Conservation (phyloP, 768 basidiomycete genomes). For the Naematelia aurantialba region DNA sequence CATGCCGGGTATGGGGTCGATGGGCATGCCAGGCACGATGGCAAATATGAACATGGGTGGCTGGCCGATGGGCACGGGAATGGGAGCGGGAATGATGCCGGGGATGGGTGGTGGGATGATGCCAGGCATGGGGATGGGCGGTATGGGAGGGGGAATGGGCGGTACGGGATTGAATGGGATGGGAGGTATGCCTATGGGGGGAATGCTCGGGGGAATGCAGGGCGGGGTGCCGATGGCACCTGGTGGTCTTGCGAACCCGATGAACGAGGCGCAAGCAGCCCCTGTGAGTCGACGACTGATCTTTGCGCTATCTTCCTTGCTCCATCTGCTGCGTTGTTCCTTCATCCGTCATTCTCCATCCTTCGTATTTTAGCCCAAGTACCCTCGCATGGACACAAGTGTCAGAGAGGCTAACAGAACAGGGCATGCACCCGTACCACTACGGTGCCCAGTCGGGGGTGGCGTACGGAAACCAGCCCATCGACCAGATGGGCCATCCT, state of each 20-base stretch:
- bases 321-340: not conserved
- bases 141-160: slow-evolving; percentile 14
- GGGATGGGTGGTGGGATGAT: slow-evolving; percentile 10
- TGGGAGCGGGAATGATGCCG: slow-evolving; percentile 11
- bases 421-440: slow-evolving; percentile 47
- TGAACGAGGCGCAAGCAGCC: slow-evolving; percentile 39
- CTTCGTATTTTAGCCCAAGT: not conserved
- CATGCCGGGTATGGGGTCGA: slow-evolving; percentile 27
- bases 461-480: slow-evolving; percentile 36
- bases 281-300: slow-evolving; percentile 27
- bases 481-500: slow-evolving; percentile 40
- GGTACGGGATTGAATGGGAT: slow-evolving; percentile 19
- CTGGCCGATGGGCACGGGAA: slow-evolving; percentile 10
- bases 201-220: slow-evolving; percentile 14
- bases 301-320: not conserved
- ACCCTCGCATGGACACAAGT: not conserved
- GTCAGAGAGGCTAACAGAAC: slow-evolving; percentile 1
- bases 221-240: slow-evolving; percentile 10
- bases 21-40: slow-evolving; percentile 28
- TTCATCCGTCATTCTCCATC: not conserved
- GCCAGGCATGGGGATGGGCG: slow-evolving; percentile 13
- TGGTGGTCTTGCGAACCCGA: slow-evolving; percentile 5
- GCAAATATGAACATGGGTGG: slow-evolving; percentile 17
- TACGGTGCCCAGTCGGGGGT: slow-evolving; percentile 38
- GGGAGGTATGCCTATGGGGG: slow-evolving; percentile 4